phyloP scores from a whole-genome alignment of 495 filamentous ascomycete genomes.

The Neurospora discreta region DNA sequence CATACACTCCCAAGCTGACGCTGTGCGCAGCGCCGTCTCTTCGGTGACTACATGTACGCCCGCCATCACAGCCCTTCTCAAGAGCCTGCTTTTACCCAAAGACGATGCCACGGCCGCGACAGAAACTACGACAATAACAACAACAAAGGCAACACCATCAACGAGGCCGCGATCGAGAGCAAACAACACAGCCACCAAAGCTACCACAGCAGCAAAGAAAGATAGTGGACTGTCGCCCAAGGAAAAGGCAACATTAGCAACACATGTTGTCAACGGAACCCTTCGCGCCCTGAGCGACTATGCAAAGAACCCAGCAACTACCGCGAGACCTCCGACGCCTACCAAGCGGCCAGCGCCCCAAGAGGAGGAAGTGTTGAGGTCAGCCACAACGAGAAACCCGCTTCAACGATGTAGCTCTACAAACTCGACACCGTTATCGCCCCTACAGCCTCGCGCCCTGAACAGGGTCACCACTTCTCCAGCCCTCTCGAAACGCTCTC shows the following conservation, averaged over 20 bases:
- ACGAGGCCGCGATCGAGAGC: slow-evolving; percentile 15
- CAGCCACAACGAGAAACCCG: slow-evolving; percentile 20
- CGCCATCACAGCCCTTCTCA: slow-evolving; percentile 35
- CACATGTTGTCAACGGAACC: slow-evolving; percentile 68
- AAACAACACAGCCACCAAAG: slow-evolving; percentile 7
- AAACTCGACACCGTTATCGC: slow-evolving; percentile 35
- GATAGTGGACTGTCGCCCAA: slow-evolving; percentile 38
- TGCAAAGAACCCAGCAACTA: slow-evolving; percentile 37
- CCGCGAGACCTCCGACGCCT: slow-evolving; percentile 12
- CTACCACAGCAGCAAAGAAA: slow-evolving; percentile 7
- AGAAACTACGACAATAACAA: slow-evolving; percentile 3
- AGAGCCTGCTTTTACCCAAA: slow-evolving; percentile 34
- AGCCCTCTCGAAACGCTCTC: slow-evolving; percentile 16
- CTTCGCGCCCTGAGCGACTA: slow-evolving; percentile 66
- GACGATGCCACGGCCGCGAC: slow-evolving; percentile 20
- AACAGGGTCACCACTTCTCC: slow-evolving; percentile 43
- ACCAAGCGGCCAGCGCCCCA: slow-evolving; percentile 13
- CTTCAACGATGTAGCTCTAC: slow-evolving; percentile 36
- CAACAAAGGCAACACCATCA: slow-evolving; percentile 5
- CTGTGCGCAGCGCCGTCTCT: slow-evolving; percentile 39
- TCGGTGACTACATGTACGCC: slow-evolving; percentile 44
- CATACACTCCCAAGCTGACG: slow-evolving; percentile 29
- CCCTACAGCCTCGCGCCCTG: slow-evolving; percentile 40
- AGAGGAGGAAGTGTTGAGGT: slow-evolving; percentile 24
- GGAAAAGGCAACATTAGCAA: slow-evolving; percentile 62